phyloP scores from a whole-genome alignment of 306 rosid genomes.

The Vigna reflexopilosa region DNA sequence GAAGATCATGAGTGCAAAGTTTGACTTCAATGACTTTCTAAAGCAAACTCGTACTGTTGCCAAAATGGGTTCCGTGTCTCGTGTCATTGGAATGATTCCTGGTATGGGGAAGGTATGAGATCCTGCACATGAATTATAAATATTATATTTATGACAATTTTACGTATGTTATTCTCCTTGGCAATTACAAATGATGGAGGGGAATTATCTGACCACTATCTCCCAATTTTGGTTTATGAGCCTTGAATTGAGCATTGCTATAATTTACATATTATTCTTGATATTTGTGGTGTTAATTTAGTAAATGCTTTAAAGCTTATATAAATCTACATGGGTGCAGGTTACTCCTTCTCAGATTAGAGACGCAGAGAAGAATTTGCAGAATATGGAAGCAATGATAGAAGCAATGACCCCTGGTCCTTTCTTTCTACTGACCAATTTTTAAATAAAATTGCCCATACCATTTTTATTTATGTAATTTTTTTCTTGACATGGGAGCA shows the following conservation, averaged over 20 bases:
- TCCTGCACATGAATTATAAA: constrained; percentile 18
- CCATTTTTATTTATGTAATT: constrained; percentile 28
- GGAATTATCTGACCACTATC: constrained; percentile 10
- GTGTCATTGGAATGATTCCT: constrained; percentile 99
- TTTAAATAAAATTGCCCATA: constrained; percentile 10
- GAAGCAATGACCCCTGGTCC: constrained; percentile 98
- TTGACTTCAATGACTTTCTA: constrained; percentile 95
- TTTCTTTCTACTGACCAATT: constrained; percentile 34
- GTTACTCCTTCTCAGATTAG: constrained; percentile 98
- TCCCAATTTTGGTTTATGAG: constrained; percentile 39
- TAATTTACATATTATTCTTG: constrained; percentile 19
- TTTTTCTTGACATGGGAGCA: constrained; percentile 33
- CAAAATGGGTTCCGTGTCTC: constrained; percentile 95
- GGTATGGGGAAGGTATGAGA: constrained; percentile 95
- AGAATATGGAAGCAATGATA: constrained; percentile 93
- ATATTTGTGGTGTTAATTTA: constrained; percentile 26
- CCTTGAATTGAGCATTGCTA: constrained; percentile 34
- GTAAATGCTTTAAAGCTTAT: constrained; percentile 9
- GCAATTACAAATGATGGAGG: constrained; percentile 19
- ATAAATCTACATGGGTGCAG: constrained; percentile 52
- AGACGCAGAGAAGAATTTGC: constrained; percentile 93
- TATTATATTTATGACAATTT: constrained; percentile 18
- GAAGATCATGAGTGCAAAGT: constrained; percentile 98
- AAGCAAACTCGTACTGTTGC: constrained; percentile 98
- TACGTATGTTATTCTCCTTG: not conserved